phyloP scores from a whole-genome alignment of 2,329 filamentous ascomycete genomes.

The Ceratocystis ficicola region DNA sequence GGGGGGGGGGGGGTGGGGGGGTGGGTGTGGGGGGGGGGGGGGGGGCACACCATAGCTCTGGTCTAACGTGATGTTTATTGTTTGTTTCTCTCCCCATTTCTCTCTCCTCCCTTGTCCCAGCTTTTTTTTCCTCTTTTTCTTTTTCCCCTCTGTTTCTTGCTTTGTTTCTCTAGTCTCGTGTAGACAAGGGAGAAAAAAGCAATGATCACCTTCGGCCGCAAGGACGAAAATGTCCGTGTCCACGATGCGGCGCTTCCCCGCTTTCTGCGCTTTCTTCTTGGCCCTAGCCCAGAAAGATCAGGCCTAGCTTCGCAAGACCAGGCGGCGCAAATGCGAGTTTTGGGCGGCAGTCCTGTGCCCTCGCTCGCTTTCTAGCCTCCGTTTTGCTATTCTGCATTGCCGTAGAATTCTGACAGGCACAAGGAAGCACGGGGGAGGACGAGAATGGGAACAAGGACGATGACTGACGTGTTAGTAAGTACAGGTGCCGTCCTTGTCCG shows the following conservation, averaged over 20 bases:
- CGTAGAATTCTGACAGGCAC: no score
- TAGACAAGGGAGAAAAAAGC: background rate
- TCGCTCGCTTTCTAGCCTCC: no score
- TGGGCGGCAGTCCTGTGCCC: no score
- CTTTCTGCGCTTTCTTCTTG: background rate
- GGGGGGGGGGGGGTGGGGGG: background rate
- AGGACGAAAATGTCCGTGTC: conserved; percentile 5
- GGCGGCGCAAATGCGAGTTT: no score
- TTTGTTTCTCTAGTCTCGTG: background rate
- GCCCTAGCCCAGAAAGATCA: background rate
- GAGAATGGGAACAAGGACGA: no score
- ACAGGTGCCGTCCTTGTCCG: no score
- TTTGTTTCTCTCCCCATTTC: background rate
- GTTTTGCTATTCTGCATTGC: no score
- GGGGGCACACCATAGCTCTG: no score
- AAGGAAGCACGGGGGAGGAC: no score
- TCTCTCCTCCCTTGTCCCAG: background rate
- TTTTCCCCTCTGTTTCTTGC: background rate
- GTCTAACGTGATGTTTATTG: background rate
- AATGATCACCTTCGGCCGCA: conserved; percentile 3
- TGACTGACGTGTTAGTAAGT: no score
- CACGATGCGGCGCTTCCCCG: conserved; percentile 6
- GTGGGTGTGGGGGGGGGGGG: no score
- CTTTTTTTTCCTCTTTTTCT: background rate
- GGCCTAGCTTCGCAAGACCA: background rate